Evolutionary conservation across 2,329 filamentous ascomycete genomes (phyloP).

Genomic region (Aspergillus alliaceus): DNA sequence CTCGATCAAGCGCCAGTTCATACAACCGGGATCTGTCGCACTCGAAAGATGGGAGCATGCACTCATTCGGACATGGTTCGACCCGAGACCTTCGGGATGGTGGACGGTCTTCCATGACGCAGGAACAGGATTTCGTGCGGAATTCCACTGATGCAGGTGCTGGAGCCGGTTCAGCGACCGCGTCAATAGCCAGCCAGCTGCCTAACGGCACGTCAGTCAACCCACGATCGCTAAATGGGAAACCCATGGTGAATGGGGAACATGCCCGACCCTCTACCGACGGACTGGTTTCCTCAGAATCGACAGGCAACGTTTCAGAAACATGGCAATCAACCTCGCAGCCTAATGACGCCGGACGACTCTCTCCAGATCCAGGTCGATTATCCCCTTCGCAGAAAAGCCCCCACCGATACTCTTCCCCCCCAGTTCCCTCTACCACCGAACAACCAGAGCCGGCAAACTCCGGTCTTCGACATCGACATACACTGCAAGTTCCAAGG

Average conservation of each 20-base stretch:
- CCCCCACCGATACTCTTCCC: slow-evolving; percentile 41
- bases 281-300: slow-evolving; percentile 29
- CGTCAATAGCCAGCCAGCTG: slow-evolving; percentile 25
- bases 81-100: slow-evolving; percentile 33
- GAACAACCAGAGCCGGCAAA: slow-evolving; percentile 58
- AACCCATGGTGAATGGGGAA: slow-evolving; percentile 34
- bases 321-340: slow-evolving; percentile 36
- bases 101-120: slow-evolving; percentile 26
- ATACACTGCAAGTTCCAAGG: slow-evolving; percentile 86
- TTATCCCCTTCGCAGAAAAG: slow-evolving; percentile 28
- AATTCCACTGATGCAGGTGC: slow-evolving; percentile 30
- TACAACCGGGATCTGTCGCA: slow-evolving; percentile 42
- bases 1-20: slow-evolving; percentile 48
- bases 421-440: slow-evolving; percentile 56
- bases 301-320: slow-evolving; percentile 27
- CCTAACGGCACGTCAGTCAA: slow-evolving; percentile 26
- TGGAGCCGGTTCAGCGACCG: slow-evolving; percentile 25
- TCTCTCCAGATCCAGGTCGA: slow-evolving; percentile 31
- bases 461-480: slow-evolving; percentile 71
- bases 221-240: slow-evolving; percentile 27
- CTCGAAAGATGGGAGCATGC: slow-evolving; percentile 48
- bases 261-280: slow-evolving; percentile 30
- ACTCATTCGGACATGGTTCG: slow-evolving; percentile 45
- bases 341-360: slow-evolving; percentile 31
- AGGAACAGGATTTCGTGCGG: slow-evolving; percentile 25